Conservation (phyloP, 805 yeast genomes). For the Candida piceae region DNA sequence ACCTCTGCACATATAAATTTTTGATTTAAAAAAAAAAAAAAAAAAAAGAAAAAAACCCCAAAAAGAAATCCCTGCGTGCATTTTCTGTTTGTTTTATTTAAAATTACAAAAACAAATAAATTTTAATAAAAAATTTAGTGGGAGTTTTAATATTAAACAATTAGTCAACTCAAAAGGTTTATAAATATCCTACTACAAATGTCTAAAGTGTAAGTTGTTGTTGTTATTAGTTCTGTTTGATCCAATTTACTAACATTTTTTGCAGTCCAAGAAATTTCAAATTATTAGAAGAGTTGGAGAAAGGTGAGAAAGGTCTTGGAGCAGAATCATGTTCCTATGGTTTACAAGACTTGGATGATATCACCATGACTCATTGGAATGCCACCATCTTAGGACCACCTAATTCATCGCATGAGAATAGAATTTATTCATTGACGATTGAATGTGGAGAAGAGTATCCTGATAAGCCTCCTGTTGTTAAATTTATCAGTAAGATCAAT, state of each 20-base stretch:
- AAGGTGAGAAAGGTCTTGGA: slow-evolving; percentile 96
- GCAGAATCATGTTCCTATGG: slow-evolving; percentile 98
- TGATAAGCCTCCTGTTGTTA: slow-evolving; percentile 78
- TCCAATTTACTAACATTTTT: slow-evolving; percentile 1
- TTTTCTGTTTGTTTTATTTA: no score
- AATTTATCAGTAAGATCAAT: slow-evolving; percentile 78
- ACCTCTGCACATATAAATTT: no score
- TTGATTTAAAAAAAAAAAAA: no score
- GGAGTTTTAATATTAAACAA: no score
- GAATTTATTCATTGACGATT: slow-evolving; percentile 80
- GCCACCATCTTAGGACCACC: slow-evolving; percentile 99
- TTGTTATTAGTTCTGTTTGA: no score
- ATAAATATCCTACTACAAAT: slow-evolving; percentile 1
- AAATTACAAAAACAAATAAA: no score
- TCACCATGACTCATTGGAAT: slow-evolving; percentile 93
- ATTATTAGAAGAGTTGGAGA: slow-evolving; percentile 91
- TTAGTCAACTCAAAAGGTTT: no score
- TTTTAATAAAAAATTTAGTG: no score
- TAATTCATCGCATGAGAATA: slow-evolving; percentile 71
- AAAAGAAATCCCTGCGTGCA: no score
- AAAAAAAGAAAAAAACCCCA: no score
- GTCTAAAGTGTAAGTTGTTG: slow-evolving; percentile 28
- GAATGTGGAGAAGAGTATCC: slow-evolving; percentile 86
- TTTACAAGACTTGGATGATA: slow-evolving; percentile 82
- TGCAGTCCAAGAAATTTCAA: slow-evolving; percentile 87